Percentiles rank a stretch among this genome's conserved stretches.
phyloP scores from a whole-genome alignment of 2,329 filamentous ascomycete species.

The Colletotrichum zoysiae region DNA sequence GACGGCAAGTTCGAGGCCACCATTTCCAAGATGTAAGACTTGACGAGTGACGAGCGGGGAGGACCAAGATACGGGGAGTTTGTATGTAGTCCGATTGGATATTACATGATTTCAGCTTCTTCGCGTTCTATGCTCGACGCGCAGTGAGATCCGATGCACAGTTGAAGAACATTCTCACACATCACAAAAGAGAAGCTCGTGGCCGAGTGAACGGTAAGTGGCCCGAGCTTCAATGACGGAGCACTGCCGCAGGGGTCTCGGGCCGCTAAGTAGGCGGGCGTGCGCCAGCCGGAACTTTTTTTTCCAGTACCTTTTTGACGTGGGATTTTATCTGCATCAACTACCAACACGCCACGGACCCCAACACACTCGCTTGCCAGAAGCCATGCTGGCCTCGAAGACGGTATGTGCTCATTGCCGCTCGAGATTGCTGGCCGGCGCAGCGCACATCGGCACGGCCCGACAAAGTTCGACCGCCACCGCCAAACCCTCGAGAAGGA shows the following conservation, averaged over 20 bases:
- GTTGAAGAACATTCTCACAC: neutral
- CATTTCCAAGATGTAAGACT: constrained; percentile 24
- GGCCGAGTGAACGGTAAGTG: neutral
- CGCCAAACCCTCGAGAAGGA: constrained; percentile 19
- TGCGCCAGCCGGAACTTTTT: constrained; percentile 14
- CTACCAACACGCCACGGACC: neutral
- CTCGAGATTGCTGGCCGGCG: constrained; percentile 31
- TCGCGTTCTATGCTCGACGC: no score
- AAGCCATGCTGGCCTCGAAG: constrained; percentile 52
- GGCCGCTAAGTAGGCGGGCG: constrained; percentile 15
- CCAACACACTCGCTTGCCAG: constrained; percentile 8
- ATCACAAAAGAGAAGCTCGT: neutral
- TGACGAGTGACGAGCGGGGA: neutral
- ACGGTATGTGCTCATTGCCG: constrained; percentile 53
- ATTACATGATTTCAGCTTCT: neutral
- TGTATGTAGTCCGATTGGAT: constrained; percentile 8
- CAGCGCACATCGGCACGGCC: constrained; percentile 9
- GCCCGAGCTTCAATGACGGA: constrained; percentile 28
- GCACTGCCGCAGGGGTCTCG: constrained; percentile 15
- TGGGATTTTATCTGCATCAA: neutral
- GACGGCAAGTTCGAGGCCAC: constrained; percentile 54
- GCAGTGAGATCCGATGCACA: neutral
- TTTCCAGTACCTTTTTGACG: constrained; percentile 6
- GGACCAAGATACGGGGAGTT: neutral
- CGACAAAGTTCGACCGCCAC: constrained; percentile 37